Evolutionary conservation across 306 rosid species (phyloP).

Genomic region (Astragalus membranaceus): DNA sequence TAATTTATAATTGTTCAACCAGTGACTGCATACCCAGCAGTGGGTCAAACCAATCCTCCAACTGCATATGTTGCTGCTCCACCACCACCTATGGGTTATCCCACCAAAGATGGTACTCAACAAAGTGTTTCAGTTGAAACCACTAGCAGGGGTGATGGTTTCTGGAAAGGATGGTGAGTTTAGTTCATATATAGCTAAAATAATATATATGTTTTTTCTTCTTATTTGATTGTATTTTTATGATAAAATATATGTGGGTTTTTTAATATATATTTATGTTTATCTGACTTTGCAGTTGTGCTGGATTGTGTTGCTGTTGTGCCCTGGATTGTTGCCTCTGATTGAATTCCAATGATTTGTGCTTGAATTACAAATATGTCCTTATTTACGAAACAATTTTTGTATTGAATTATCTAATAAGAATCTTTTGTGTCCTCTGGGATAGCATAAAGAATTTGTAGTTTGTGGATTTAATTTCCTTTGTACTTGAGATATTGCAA

Average conservation of each 20-base stretch:
- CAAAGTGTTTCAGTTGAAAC: constrained; percentile 24
- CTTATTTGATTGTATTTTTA: not conserved
- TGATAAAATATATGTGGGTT: too few species aligned
- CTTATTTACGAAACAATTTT: not conserved
- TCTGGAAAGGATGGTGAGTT: constrained; percentile 56
- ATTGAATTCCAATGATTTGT: not conserved
- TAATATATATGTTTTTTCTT: not conserved
- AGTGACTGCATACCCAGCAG: constrained; percentile 34
- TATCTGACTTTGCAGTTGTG: constrained; percentile 34
- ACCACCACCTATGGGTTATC: constrained; percentile 43
- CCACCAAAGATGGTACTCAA: constrained; percentile 25
- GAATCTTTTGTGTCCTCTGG: not conserved
- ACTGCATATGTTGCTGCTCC: constrained; percentile 3
- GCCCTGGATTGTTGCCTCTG: constrained; percentile 40
- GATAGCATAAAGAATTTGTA: not conserved
- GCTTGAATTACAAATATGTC: not conserved
- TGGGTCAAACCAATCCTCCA: not conserved
- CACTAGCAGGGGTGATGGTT: constrained; percentile 48
- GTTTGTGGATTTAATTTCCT: not conserved
- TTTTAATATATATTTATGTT: too few species aligned
- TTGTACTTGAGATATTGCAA: not conserved
- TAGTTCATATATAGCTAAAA: not conserved
- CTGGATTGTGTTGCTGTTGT: constrained; percentile 57
- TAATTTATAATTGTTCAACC: too few species aligned
- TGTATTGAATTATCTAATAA: not conserved